phyloP scores from a whole-genome alignment of 148 eudicot species.

The Amaranthus palmeri region DNA sequence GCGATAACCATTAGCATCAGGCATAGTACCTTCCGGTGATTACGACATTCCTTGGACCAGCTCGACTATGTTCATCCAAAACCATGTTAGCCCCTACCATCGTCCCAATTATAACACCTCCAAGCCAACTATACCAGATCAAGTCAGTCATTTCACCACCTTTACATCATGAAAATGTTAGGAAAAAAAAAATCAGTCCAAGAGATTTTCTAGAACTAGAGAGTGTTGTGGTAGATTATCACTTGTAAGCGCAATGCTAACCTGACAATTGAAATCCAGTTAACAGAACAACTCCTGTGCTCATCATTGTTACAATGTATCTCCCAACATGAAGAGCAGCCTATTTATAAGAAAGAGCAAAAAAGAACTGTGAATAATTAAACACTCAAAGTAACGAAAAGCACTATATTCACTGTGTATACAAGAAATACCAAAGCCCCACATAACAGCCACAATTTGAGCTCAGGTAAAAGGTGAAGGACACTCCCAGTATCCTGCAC shows the following conservation, averaged over 20 bases:
- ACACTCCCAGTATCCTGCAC: no score
- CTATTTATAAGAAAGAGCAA: constrained; percentile 24
- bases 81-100: constrained; percentile 98
- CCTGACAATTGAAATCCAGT: constrained; percentile 73
- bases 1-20: not conserved
- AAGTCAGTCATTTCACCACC: constrained; percentile 83
- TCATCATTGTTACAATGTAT: constrained; percentile 69
- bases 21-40: constrained; percentile 87
- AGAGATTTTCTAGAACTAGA: not conserved
- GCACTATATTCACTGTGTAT: not conserved
- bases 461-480: no score
- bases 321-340: constrained; percentile 61
- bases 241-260: constrained; percentile 18
- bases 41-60: constrained; percentile 96
- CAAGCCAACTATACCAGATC: constrained; percentile 99
- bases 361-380: not conserved
- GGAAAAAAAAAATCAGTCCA: not conserved
- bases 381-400: not conserved
- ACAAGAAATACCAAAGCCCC: not conserved
- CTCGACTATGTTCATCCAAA: constrained; percentile 84
- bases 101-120: constrained; percentile 94
- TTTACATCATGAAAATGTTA: constrained; percentile 27
- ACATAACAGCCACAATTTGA: not conserved
- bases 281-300: constrained; percentile 57
- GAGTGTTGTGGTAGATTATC: not conserved